Percentiles rank a stretch among this genome's conserved stretches.
Evolutionary conservation across 257 asterid genomes (phyloP).

Genomic region (Plantago major): DNA sequence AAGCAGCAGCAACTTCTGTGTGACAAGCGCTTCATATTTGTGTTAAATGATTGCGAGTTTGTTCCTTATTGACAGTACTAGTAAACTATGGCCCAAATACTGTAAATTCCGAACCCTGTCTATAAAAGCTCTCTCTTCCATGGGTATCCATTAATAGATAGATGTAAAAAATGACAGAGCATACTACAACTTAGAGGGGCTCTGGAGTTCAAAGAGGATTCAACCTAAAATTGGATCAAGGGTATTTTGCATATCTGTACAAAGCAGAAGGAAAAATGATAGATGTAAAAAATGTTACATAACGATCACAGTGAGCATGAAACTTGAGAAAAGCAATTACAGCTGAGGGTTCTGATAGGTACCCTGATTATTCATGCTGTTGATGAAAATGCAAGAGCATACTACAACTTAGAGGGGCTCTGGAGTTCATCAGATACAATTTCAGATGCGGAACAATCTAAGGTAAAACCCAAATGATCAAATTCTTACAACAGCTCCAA

Average conservation of each 20-base stretch:
- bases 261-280: too few relatives aligned
- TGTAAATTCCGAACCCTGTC: neutral
- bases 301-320: neutral
- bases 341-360: slow-evolving; percentile 34
- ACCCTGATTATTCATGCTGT: slow-evolving; percentile 75
- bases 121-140: too few relatives aligned
- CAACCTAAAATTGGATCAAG: too few relatives aligned
- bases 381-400: slow-evolving; percentile 88
- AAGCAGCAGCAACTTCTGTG: slow-evolving; percentile 7
- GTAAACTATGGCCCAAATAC: neutral
- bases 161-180: too few relatives aligned
- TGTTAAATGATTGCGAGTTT: neutral
- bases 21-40: neutral
- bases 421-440: slow-evolving; percentile 41
- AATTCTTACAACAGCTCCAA: neutral
- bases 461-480: slow-evolving; percentile 23
- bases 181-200: too few relatives aligned
- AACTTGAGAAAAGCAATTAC: slow-evolving; percentile 5
- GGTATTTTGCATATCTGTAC: too few relatives aligned
- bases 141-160: too few relatives aligned
- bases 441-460: slow-evolving; percentile 35
- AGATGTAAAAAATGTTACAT: too few relatives aligned
- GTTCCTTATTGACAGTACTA: too few relatives aligned
- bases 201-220: too few relatives aligned
- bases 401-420: slow-evolving; percentile 84